Evolutionary conservation across 164 flowering plant genomes (phyloP).

Genomic region (Magnolia officinalis): DNA sequence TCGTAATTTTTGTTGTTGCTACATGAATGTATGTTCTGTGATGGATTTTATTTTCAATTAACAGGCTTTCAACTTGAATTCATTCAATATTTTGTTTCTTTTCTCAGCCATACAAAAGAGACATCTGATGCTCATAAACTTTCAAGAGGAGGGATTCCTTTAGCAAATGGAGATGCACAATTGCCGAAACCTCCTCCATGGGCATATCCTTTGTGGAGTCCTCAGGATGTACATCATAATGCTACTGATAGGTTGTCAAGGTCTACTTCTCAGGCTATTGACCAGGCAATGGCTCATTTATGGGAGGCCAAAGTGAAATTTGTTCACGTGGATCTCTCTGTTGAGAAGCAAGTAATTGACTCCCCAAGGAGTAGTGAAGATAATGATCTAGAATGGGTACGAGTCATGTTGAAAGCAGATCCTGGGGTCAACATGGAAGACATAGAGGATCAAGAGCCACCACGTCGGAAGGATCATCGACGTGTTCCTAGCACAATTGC

Average conservation of each 20-base stretch:
- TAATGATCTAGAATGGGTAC: conserved; percentile 68
- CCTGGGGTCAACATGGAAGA: conserved; percentile 88
- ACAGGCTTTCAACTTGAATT: neutral
- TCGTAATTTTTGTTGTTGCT: neutral
- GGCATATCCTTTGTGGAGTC: conserved; percentile 90
- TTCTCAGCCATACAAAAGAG: conserved; percentile 56
- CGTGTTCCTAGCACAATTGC: conserved; percentile 99
- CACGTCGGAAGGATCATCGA: conserved; percentile 88
- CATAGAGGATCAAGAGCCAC: conserved; percentile 69
- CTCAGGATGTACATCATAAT: conserved; percentile 57
- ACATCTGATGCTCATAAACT: conserved; percentile 58
- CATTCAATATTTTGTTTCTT: neutral
- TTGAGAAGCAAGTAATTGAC: conserved; percentile 34
- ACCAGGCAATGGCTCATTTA: conserved; percentile 88
- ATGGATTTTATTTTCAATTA: neutral
- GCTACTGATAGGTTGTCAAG: conserved; percentile 83
- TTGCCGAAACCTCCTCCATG: conserved; percentile 97
- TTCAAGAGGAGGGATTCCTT: conserved; percentile 90
- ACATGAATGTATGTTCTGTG: neutral
- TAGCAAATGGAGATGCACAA: conserved; percentile 94
- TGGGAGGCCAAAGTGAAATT: conserved; percentile 87
- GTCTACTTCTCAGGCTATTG: conserved; percentile 94
- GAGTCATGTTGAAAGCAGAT: conserved; percentile 83
- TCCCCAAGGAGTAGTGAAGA: conserved; percentile 10
- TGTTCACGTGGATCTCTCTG: conserved; percentile 60